A percentile compares a stretch with the other conserved stretches of the same genome.
Evolutionary conservation across 2,329 filamentous ascomycete genomes (phyloP).

Genomic region (Xylariaceae sp.): DNA sequence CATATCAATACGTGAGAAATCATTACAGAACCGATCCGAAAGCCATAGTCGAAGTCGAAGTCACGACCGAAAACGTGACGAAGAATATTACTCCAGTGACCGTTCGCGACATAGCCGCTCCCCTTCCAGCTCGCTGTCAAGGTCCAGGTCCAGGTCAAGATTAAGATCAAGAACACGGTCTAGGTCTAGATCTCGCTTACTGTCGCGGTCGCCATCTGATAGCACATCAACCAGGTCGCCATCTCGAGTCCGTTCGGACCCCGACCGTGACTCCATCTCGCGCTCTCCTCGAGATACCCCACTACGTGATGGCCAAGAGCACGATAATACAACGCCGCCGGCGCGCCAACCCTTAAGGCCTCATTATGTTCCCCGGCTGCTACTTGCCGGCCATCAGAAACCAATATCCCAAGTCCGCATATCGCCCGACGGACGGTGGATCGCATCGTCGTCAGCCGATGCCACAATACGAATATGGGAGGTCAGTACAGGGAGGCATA

Average conservation of each 20-base stretch:
- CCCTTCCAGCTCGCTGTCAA: constrained; percentile 33
- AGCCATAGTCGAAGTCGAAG: constrained; percentile 37
- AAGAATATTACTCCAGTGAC: constrained; percentile 41
- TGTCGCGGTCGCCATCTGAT: constrained; percentile 28
- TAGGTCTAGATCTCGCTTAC: constrained; percentile 24
- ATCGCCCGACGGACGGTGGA: constrained; percentile 87
- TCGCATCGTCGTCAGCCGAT: constrained; percentile 90
- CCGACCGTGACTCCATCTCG: constrained; percentile 31
- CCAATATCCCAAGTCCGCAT: constrained; percentile 87
- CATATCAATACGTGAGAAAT: constrained; percentile 42
- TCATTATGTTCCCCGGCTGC: constrained; percentile 72
- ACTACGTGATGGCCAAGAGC: constrained; percentile 23
- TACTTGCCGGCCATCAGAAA: constrained; percentile 78
- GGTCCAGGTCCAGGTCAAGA: constrained; percentile 25
- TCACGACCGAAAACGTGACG: constrained; percentile 33
- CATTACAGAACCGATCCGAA: constrained; percentile 32
- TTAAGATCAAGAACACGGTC: constrained; percentile 18
- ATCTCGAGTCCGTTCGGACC: constrained; percentile 24
- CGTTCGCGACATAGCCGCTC: constrained; percentile 39
- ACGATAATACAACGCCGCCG: constrained; percentile 38
- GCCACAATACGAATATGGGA: constrained; percentile 93
- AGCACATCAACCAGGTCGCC: constrained; percentile 24
- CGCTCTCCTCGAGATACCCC: constrained; percentile 32
- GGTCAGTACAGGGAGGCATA: constrained; percentile 74
- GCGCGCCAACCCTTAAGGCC: constrained; percentile 61